These are phyloP conservation scores for Phytophthora sp. DNA, from an alignment of 352 stramenopile genomes.

Conservation along the genomic window DNA sequence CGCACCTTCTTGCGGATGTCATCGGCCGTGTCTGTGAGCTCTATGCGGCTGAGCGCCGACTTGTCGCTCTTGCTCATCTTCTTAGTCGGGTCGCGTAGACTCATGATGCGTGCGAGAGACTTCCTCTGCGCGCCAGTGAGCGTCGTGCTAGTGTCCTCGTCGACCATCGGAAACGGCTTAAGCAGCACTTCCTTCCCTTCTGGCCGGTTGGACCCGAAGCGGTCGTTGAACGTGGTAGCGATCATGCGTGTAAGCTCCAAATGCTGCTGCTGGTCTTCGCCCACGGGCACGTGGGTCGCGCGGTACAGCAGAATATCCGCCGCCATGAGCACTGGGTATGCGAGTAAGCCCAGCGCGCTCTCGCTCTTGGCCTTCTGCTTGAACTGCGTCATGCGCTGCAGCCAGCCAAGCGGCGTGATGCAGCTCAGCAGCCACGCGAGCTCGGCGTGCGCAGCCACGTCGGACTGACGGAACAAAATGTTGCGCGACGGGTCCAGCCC, in stretches of 20 bases:
- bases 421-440: conserved; percentile 98
- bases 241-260: conserved; percentile 99
- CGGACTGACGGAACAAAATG: conserved; percentile 86
- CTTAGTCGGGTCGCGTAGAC: conserved; percentile 93
- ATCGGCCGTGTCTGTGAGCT: conserved; percentile 87
- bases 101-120: conserved; percentile 96
- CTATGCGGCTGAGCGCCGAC: conserved; percentile 93
- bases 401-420: conserved; percentile 97
- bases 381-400: conserved; percentile 99
- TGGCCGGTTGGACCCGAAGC: conserved; percentile 73
- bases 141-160: conserved; percentile 44
- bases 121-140: conserved; percentile 17
- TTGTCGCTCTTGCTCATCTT: conserved; percentile 99
- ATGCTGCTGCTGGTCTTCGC: conserved; percentile 98
- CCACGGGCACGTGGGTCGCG: conserved; percentile 96
- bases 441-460: conserved; percentile 91
- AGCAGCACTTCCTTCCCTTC: conserved; percentile 48
- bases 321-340: conserved; percentile 99
- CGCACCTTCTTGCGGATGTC: conserved; percentile 87
- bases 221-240: conserved; percentile 95
- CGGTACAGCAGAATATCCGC: conserved; percentile 99
- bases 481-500: conserved; percentile 85
- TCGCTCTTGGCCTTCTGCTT: conserved; percentile 97
- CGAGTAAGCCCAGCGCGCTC: conserved; percentile 93
- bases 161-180: conserved; percentile 60